Conservation (phyloP, 2,329 filamentous ascomycete genomes). For the Xylaria sp. region DNA sequence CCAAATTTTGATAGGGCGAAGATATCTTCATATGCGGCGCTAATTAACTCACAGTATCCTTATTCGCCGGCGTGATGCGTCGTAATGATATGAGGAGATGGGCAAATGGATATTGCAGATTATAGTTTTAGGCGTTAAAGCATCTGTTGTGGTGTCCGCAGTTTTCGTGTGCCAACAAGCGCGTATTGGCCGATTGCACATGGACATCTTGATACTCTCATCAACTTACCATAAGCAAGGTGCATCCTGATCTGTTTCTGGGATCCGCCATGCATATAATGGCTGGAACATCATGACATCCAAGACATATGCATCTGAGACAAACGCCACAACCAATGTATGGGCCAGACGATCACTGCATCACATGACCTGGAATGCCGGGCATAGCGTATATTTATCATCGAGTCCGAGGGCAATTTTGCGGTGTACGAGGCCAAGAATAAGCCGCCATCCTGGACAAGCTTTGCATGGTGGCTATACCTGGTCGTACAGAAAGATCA, state of each 20-base stretch:
- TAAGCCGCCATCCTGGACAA: conserved; percentile 1
- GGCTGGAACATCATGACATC: neutral
- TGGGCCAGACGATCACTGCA: neutral
- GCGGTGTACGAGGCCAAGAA: neutral
- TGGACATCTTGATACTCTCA: neutral
- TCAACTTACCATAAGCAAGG: neutral
- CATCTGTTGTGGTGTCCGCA: neutral
- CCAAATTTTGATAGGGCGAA: neutral
- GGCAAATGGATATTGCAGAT: neutral
- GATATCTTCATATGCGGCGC: neutral
- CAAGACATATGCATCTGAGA: neutral
- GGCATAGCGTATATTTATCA: neutral
- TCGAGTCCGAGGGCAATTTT: neutral
- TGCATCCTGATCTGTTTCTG: neutral
- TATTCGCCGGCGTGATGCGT: neutral
- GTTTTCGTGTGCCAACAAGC: neutral
- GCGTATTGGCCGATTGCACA: neutral
- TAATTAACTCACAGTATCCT: neutral
- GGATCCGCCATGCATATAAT: neutral
- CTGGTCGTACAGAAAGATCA: neutral
- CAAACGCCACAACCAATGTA: neutral
- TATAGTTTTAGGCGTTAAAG: neutral
- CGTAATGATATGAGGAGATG: neutral
- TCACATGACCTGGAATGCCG: neutral
- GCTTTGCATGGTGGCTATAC: neutral